Evolutionary conservation across 352 stramenopile species (phyloP), one percentile per base, ranked within the genome.

Genomic region (Phytophthora brassicae): DNA sequence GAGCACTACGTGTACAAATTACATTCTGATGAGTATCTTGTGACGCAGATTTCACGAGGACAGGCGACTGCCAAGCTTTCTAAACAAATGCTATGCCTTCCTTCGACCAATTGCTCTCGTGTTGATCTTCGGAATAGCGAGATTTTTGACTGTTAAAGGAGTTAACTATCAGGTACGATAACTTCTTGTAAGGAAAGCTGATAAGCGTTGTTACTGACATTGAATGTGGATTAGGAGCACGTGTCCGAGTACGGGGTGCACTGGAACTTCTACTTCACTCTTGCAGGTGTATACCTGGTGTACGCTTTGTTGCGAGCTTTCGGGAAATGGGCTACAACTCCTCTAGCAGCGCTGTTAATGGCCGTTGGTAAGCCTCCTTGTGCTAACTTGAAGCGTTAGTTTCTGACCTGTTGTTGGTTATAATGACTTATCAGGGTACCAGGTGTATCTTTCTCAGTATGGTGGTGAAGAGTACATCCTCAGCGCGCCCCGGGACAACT

Each of bases 191-290:
- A n/a, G 19, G 16, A 6, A 14, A 16, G n/a, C n/a, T n/a, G n/a
- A n/a, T n/a, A 29, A 46, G 11, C 11, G 39, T 12, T 46, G n/a
- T 20, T 48, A 39, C 26, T 67, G 12, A 68, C 23, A 3, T 31
- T 48, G n/a, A 46, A 6, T 52, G 12, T 70, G 44, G 33, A 48
- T 29, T 65, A 96, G 76, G 89, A 98, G 56, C 97, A 99, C 60
- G 95, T 99, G 39, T 96, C 86, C 5, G 97, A 99, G 77, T 99
- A 99, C 72, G 97, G 97, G 28, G 89, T 99, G 17, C 97, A 99
- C 76, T 99, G 97, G 97, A 99, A 99, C 77, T 99, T 99, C 66
- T 99, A 99, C 79, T 98, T 99, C 57, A 99, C 97, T 4, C 84
- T 99, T 17, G 88, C 79, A 13, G 86, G 79, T 4, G 81, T 96